Percentiles rank a stretch among this genome's conserved stretches.
Evolutionary conservation across 2,329 filamentous ascomycete species (phyloP).

Genomic region (Rasamsonia emersonii): DNA sequence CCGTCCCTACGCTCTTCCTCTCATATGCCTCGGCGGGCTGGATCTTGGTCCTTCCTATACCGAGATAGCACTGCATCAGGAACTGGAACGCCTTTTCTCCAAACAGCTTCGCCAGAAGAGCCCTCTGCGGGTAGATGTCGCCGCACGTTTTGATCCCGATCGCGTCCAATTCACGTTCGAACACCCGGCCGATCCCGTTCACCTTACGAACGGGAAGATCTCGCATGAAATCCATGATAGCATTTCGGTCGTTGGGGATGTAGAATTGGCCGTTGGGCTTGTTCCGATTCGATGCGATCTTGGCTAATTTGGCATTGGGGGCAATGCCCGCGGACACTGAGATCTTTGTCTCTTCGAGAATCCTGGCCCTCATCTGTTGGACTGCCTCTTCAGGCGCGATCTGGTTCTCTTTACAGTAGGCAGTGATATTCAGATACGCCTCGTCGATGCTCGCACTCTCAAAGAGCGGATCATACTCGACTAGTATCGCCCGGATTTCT

Average conservation of each 20-base stretch:
- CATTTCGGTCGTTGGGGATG: constrained; percentile 60
- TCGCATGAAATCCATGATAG: constrained; percentile 79
- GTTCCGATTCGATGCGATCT: constrained; percentile 91
- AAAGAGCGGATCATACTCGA: constrained; percentile 81
- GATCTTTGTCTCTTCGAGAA: constrained; percentile 67
- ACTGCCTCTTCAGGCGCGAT: constrained; percentile 66
- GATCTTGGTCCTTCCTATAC: constrained; percentile 74
- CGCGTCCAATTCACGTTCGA: constrained; percentile 82
- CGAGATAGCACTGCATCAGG: constrained; percentile 72
- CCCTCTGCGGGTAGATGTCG: constrained; percentile 71
- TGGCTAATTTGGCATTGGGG: constrained; percentile 85
- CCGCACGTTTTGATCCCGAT: constrained; percentile 83
- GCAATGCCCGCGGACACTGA: constrained; percentile 93
- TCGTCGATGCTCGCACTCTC: constrained; percentile 94
- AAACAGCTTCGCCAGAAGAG: constrained; percentile 67
- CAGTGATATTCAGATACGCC: constrained; percentile 89
- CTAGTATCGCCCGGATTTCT: constrained; percentile 74
- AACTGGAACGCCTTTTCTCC: constrained; percentile 89
- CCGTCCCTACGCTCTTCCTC: constrained; percentile 87
- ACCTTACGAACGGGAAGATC: constrained; percentile 80
- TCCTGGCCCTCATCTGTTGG: constrained; percentile 65
- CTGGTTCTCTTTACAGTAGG: constrained; percentile 64
- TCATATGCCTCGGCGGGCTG: constrained; percentile 84
- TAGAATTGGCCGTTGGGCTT: constrained; percentile 92
- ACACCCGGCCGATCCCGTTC: constrained; percentile 87